phyloP scores from a whole-genome alignment of 2,329 filamentous ascomycete genomes.

The Lachnellula willkommii region DNA sequence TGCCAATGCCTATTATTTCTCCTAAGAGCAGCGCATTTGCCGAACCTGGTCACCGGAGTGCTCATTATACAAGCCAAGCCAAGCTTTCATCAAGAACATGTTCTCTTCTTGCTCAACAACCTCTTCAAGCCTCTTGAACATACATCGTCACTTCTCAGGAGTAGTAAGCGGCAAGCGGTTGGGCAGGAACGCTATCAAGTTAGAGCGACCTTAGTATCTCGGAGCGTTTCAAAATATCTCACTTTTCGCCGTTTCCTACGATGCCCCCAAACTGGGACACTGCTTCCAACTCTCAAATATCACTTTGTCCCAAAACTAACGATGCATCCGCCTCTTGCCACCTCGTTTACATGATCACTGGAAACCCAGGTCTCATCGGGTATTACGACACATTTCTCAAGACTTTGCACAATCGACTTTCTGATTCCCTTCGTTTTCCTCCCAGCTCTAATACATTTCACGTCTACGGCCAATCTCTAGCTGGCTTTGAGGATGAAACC shows the following conservation, averaged over 20 bases:
- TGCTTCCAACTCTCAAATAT: conserved; percentile 13
- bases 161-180: too few species aligned
- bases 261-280: background rate
- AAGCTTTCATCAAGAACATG: too few species aligned
- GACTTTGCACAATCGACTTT: conserved; percentile 49
- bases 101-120: too few species aligned
- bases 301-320: conserved; percentile 13
- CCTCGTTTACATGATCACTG: conserved; percentile 68
- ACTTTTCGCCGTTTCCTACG: background rate
- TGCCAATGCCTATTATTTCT: too few species aligned
- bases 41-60: too few species aligned
- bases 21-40: too few species aligned
- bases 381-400: conserved; percentile 68
- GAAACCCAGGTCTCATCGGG: conserved; percentile 69
- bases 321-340: conserved; percentile 14
- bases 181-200: too few species aligned
- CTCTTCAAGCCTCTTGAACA: too few species aligned
- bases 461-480: conserved; percentile 52
- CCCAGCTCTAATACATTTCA: conserved; percentile 31
- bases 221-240: background rate
- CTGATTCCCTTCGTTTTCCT: conserved; percentile 34
- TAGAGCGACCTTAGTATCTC: background rate
- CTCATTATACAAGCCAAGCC: too few species aligned
- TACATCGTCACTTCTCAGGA: too few species aligned
- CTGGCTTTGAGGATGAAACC: conserved; percentile 51